phyloP scores from a whole-genome alignment of 1,284 basidiomycete genomes.

The Puccinia coronata region DNA sequence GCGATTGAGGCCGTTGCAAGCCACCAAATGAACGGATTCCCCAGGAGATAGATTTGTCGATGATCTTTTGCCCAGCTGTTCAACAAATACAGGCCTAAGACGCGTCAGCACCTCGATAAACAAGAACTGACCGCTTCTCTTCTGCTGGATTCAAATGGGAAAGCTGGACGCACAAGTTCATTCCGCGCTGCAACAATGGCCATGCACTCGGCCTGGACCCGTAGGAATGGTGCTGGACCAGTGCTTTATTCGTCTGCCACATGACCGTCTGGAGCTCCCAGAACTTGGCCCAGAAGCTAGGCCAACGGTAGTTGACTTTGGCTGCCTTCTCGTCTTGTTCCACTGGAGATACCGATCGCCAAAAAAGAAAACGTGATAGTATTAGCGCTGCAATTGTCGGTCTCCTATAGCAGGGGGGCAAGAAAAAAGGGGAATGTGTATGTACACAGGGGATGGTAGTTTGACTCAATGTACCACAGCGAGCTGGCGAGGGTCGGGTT shows the following conservation, averaged over 20 bases:
- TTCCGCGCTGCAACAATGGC: constrained; percentile 86
- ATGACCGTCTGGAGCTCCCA: constrained; percentile 89
- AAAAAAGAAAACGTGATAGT: constrained; percentile 8
- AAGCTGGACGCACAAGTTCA: constrained; percentile 61
- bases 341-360: constrained; percentile 64
- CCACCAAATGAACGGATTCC: constrained; percentile 93
- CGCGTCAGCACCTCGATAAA: background rate
- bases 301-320: constrained; percentile 75
- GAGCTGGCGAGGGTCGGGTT: constrained; percentile 88
- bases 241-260: constrained; percentile 95
- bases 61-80: constrained; percentile 95
- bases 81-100: no score
- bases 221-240: constrained; percentile 91
- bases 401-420: background rate
- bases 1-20: constrained; percentile 72
- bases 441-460: constrained; percentile 73
- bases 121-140: background rate
- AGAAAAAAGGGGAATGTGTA: background rate
- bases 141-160: background rate
- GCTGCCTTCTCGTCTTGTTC: constrained; percentile 65
- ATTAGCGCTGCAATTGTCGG: background rate
- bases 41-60: constrained; percentile 88
- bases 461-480: constrained; percentile 91
- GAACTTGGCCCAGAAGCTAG: constrained; percentile 87
- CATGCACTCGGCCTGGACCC: constrained; percentile 88